Conservation (phyloP, 305 asterid species). For the Fraxinus platypoda region DNA sequence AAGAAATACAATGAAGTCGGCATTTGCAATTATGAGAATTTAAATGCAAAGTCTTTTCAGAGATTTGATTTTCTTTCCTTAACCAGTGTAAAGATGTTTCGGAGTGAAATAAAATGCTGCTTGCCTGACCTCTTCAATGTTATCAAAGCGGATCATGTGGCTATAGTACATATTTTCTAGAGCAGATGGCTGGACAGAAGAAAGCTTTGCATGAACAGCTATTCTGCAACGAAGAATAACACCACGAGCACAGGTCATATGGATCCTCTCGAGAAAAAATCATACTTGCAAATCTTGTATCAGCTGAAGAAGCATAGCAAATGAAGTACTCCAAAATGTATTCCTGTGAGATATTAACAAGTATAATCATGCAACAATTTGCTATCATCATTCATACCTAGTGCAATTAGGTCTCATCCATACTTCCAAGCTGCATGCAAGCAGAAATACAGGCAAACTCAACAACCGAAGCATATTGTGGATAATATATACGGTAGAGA, state of each 20-base stretch:
- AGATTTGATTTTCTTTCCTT: not conserved
- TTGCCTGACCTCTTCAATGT: slow-evolving; percentile 82
- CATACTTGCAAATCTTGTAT: not conserved
- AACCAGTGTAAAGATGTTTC: slow-evolving; percentile 7
- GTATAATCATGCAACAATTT: not conserved
- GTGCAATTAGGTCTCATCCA: not conserved
- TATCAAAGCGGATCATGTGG: slow-evolving; percentile 92
- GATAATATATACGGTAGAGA: not conserved
- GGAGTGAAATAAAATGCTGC: slow-evolving; percentile 17
- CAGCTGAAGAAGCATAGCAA: not conserved
- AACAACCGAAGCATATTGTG: slow-evolving; percentile 1
- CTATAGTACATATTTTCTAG: slow-evolving; percentile 91
- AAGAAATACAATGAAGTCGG: not conserved
- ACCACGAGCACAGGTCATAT: slow-evolving; percentile 23
- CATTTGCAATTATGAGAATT: slow-evolving; percentile 7
- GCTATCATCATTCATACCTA: not conserved
- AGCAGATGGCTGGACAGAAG: slow-evolving; percentile 72
- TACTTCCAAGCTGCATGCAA: not conserved
- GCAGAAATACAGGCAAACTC: not conserved
- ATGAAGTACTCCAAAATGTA: not conserved
- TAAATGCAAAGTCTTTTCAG: slow-evolving; percentile 1
- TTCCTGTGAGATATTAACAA: not conserved
- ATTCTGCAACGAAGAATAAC: slow-evolving; percentile 49
- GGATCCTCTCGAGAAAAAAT: slow-evolving; percentile 6
- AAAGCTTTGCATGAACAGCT: slow-evolving; percentile 57